Conservation (phyloP, 768 basidiomycete genomes). For the Lepiota venenata region DNA sequence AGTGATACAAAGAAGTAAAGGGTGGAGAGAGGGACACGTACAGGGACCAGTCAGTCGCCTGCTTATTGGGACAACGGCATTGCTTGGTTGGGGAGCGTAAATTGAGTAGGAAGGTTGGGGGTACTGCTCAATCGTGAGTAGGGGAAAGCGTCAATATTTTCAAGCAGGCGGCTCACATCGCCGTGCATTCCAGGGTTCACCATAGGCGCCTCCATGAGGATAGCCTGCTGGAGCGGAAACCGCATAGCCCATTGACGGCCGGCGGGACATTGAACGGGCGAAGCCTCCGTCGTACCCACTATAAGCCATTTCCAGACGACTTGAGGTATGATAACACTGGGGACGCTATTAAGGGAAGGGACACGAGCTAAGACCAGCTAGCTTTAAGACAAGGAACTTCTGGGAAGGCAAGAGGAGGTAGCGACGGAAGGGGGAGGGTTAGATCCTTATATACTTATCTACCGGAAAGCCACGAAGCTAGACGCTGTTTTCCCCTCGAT, state of each 20-base stretch:
- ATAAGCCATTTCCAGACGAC: slow-evolving; percentile 14
- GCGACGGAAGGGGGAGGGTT: not conserved
- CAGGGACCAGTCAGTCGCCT: slow-evolving; percentile 40
- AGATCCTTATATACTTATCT: slow-evolving; percentile 3
- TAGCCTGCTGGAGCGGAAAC: slow-evolving; percentile 21
- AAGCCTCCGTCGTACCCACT: slow-evolving; percentile 22
- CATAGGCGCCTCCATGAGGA: slow-evolving; percentile 36
- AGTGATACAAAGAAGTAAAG: not conserved
- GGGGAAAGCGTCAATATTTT: not conserved
- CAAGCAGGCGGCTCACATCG: slow-evolving; percentile 31
- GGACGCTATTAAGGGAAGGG: not conserved
- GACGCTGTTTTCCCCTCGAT: slow-evolving; percentile 9
- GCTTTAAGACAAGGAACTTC: not conserved
- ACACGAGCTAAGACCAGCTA: not conserved
- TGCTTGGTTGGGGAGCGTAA: slow-evolving; percentile 36
- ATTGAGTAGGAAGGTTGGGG: slow-evolving; percentile 42
- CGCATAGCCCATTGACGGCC: slow-evolving; percentile 36
- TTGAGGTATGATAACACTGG: not conserved
- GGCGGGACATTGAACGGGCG: slow-evolving; percentile 31
- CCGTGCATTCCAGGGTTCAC: slow-evolving; percentile 32
- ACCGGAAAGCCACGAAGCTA: not conserved
- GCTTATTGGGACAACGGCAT: slow-evolving; percentile 32
- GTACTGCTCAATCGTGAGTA: slow-evolving; percentile 30
- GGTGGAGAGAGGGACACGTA: slow-evolving; percentile 19
- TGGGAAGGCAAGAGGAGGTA: slow-evolving; percentile 1